Evolutionary conservation across 495 filamentous ascomycete species (phyloP), one percentile per base, ranked within the genome.

Genomic region (Bacidia gigantensis): DNA sequence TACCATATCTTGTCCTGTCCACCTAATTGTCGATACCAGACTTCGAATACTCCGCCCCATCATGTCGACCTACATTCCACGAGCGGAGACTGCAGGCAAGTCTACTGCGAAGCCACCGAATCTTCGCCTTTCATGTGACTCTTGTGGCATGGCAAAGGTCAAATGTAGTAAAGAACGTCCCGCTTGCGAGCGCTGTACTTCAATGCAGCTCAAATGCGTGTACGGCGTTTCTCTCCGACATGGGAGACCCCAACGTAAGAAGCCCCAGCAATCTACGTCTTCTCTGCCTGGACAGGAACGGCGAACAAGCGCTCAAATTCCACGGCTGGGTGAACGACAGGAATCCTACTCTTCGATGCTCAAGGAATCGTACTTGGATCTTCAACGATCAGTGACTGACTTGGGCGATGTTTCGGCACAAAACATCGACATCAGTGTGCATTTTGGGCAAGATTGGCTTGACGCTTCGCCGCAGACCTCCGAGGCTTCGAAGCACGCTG

Each of bases 131-230:
- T 49, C 62, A 0, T 65, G 62, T 49, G 62, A 65, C 47, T 48
- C 59, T 14, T 65, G 62, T 40, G 56, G 60, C n/a, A 50, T 55
- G 26, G 62, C 62, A 11, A 65, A 65, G 51, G 62, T 65, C 42
- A 65, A 63, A 46, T 65, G 62, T 54, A 56, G 57, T 46, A 63
- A 65, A 49, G 55, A 65, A 11, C 61, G 57, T 26, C 62, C 62
- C 2, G 49, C 49, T 29, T 65, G 62, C 35, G 52, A 53, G 18
- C 56, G 62, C 23, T 65, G 62, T 42, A 11, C 29, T 18, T 9
- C 61, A 14, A 60, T 54, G 35, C 52, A 57, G 5, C 41, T 53
- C 11, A 40, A 35, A 21, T 65, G 62, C 55, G 45, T 60, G 5
- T 65, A 65, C 41, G 57, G 62, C 9, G 49, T 56, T 12, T 63